Conservation (phyloP, 164 flowering plant genomes). For the Kalanchoe fedtschenkoi region DNA sequence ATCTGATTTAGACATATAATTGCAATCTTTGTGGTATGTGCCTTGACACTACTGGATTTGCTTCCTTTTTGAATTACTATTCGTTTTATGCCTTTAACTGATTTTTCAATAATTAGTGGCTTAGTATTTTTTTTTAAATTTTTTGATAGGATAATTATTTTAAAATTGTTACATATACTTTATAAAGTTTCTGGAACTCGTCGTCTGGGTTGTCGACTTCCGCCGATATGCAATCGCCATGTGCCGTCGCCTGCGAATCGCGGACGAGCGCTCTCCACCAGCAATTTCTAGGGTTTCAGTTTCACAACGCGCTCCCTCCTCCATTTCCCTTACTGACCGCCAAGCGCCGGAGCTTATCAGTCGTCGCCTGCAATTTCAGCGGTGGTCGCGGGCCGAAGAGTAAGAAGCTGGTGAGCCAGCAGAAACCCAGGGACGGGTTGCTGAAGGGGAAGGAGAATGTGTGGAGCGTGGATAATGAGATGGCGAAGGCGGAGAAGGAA, state of each 20-base stretch:
- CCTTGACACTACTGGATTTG: too few species aligned
- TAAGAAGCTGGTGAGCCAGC: background rate
- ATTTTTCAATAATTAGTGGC: too few species aligned
- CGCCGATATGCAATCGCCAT: constrained; percentile 4
- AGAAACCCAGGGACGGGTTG: too few species aligned
- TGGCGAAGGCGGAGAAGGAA: constrained; percentile 23
- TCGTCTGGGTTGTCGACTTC: background rate
- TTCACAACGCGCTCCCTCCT: background rate
- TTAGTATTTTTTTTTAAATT: too few species aligned
- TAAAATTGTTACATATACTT: too few species aligned
- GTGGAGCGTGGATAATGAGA: constrained; percentile 86
- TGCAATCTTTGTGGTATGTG: too few species aligned
- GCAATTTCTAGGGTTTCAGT: background rate
- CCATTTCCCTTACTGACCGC: background rate
- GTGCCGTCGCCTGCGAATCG: background rate
- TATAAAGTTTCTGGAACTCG: background rate
- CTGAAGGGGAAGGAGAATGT: constrained; percentile 65
- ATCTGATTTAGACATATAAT: too few species aligned
- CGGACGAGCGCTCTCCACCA: background rate
- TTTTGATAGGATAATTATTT: too few species aligned
- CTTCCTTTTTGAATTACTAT: too few species aligned
- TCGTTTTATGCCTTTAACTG: too few species aligned
- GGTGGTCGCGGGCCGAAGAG: background rate
- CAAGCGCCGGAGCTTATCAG: background rate
- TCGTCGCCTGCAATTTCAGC: background rate